Evolutionary conservation across 768 basidiomycete genomes (phyloP), one percentile per base, ranked within the genome.

Genomic region (Pulveroboletus sp.): DNA sequence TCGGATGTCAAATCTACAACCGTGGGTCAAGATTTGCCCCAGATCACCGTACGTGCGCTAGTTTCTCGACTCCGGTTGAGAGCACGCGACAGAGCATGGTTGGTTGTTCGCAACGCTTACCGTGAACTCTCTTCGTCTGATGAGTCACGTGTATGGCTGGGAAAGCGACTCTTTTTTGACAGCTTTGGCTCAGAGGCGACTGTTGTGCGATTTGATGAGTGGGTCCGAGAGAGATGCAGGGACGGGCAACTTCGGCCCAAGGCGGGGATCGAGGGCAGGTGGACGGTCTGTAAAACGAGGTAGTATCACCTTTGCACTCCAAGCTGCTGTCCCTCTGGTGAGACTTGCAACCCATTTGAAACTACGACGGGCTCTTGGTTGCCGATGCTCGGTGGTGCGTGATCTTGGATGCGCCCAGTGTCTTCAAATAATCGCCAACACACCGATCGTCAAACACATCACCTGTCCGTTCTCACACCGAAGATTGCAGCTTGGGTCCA

Each of bases 211-310:
- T 62, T 75, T 9, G 76, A 82, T 30, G 61, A 70, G n/a, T 88
- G 86, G 84, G 59, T 86, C 21, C 68, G 69, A 48, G 64, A 67
- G 24, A 72, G 73, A 50, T 62, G 64, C 35, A 49, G 43, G 12
- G 60, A 69, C 15, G 81, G 79, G 5, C 76, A 82, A 28, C 71
- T 83, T 21, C 70, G 74, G 50, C 68, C 64, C 51, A 87, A 81
- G 65, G 83, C 84, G 47, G 83, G 78, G 5, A 57, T 66, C 6
- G 74, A 76, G 45, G 80, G 77, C 0, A 73, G 73, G 58, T 89
- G 86, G 85, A 73, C 79, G 14, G 66, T 88, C 30, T 79, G 76
- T 57, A 85, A 77, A 66, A 62, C 71, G 40, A 69, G 73, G 53
- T 77, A 62, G 47, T 26, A 42, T 36, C 26, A 6, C 21, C 39